phyloP scores from a whole-genome alignment of 441 rosid genomes.

The Rhodomyrtus psidioides region DNA sequence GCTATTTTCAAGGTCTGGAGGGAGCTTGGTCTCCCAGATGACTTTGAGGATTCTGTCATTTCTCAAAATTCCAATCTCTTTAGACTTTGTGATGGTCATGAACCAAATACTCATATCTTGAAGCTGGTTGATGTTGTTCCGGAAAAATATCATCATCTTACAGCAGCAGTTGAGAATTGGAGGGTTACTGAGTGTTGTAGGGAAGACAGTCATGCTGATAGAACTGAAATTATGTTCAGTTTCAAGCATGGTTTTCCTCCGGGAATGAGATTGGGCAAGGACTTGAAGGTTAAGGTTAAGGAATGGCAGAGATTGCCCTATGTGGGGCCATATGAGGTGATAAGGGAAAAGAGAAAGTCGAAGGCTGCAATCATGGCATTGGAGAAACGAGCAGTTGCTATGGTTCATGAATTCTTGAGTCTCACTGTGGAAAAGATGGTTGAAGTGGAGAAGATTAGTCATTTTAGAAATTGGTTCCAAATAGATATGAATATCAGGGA shows the following conservation, averaged over 20 bases:
- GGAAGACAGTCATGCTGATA: constrained; percentile 34
- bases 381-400: constrained; percentile 76
- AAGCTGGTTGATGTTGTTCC: constrained; percentile 36
- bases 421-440: constrained; percentile 87
- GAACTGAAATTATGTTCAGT: constrained; percentile 36
- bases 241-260: constrained; percentile 67
- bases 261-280: constrained; percentile 70
- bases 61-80: constrained; percentile 43
- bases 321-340: constrained; percentile 54
- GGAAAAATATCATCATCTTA: constrained; percentile 19
- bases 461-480: constrained; percentile 65
- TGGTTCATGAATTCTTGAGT: constrained; percentile 67
- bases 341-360: constrained; percentile 29
- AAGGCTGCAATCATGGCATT: constrained; percentile 33
- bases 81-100: constrained; percentile 39
- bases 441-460: constrained; percentile 86
- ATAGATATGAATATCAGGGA: constrained; percentile 73
- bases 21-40: constrained; percentile 87
- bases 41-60: constrained; percentile 81
- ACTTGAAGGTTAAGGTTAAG: constrained; percentile 60
- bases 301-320: constrained; percentile 81
- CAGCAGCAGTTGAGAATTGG: constrained; percentile 66
- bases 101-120: constrained; percentile 61
- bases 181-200: constrained; percentile 58
- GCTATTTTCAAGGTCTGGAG: constrained; percentile 92